A percentile compares a stretch with the other conserved stretches of the same genome.
Conservation (phyloP, 306 rosid species). For the Senna tora region DNA sequence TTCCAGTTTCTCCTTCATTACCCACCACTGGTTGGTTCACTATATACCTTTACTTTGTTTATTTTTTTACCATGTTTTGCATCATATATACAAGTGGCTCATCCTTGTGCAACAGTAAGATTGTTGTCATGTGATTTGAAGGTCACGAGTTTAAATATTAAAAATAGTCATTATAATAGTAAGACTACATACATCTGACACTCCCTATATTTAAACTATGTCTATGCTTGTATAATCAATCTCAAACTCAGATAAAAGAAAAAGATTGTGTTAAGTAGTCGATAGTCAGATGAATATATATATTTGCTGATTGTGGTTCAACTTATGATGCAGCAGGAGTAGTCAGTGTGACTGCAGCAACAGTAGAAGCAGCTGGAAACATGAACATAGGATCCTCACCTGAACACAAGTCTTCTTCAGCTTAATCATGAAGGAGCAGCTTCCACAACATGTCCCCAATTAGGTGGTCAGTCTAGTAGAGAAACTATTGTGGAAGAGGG, state of each 20-base stretch:
- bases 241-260: no score
- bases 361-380: constrained; percentile 42
- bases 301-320: neutral
- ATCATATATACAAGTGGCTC: no score
- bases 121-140: no score
- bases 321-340: constrained; percentile 45
- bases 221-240: no score
- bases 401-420: constrained; percentile 52
- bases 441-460: no score
- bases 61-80: neutral
- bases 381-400: constrained; percentile 37
- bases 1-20: constrained; percentile 45
- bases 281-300: no score
- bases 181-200: no score
- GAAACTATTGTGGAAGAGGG: constrained; percentile 12
- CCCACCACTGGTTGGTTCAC: constrained; percentile 52
- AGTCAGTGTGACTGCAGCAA: constrained; percentile 32
- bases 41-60: constrained; percentile 24
- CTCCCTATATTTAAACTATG: no score
- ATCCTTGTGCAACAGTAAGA: no score
- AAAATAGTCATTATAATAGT: no score
- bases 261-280: no score
- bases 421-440: constrained; percentile 19
- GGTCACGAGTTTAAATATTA: no score
- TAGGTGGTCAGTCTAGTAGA: constrained; percentile 5